Conservation (phyloP, 1,139 yeast species). For the Geotrichum citri-aurantii region DNA sequence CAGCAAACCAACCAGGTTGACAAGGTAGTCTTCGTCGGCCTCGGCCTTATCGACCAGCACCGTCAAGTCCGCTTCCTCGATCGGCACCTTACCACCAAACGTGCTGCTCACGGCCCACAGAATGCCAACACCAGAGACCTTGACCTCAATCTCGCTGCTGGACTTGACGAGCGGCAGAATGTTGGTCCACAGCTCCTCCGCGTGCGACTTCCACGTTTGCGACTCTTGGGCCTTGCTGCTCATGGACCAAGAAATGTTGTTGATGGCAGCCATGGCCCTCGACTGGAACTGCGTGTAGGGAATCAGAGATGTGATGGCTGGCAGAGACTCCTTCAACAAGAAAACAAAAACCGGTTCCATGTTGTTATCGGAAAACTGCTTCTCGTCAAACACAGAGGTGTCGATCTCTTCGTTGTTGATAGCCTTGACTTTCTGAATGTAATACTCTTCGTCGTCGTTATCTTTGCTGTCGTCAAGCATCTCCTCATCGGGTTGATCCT, state of each 20-base stretch:
- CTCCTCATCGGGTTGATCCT: slow-evolving; percentile 20
- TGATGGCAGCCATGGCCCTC: slow-evolving; percentile 59
- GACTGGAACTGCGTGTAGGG: slow-evolving; percentile 30
- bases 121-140: slow-evolving; percentile 49
- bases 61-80: slow-evolving; percentile 20
- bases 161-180: slow-evolving; percentile 21
- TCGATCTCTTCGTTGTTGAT: slow-evolving; percentile 6
- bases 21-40: slow-evolving; percentile 26
- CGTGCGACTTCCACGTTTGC: slow-evolving; percentile 27
- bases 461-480: slow-evolving; percentile 17
- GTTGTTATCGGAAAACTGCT: background rate
- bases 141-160: slow-evolving; percentile 36
- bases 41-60: slow-evolving; percentile 19
- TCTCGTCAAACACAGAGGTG: slow-evolving; percentile 10
- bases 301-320: slow-evolving; percentile 1
- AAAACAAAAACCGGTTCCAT: slow-evolving; percentile 7
- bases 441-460: slow-evolving; percentile 15
- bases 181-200: slow-evolving; percentile 30
- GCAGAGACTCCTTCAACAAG: slow-evolving; percentile 3
- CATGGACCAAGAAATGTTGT: slow-evolving; percentile 46
- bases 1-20: slow-evolving; percentile 44
- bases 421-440: slow-evolving; percentile 8
- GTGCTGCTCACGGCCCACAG: slow-evolving; percentile 57
- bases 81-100: slow-evolving; percentile 36
- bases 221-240: slow-evolving; percentile 21